Conservation (phyloP, 495 filamentous ascomycete species). For the Aspergillus campestris region DNA sequence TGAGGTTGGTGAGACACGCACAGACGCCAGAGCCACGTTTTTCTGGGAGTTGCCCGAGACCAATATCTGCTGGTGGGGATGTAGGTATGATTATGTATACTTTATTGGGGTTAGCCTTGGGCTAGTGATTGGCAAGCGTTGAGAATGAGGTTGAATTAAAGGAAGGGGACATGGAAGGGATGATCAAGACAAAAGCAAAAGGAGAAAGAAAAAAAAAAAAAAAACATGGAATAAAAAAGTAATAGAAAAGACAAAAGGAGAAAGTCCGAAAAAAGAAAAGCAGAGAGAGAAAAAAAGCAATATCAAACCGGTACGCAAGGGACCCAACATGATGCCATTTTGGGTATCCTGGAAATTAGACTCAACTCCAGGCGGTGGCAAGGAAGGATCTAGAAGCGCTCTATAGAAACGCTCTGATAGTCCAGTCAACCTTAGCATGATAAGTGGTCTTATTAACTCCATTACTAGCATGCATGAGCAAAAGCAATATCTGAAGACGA, state of each 20-base stretch:
- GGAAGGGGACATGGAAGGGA: neutral
- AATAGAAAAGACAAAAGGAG: neutral
- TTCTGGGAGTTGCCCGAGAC: neutral
- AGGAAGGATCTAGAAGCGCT: slow-evolving; percentile 1
- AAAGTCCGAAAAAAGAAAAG: no score
- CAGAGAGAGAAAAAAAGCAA: no score
- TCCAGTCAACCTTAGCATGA: no score
- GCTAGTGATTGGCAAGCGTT: neutral
- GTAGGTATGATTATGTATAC: neutral
- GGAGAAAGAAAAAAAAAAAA: neutral
- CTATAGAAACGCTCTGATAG: no score
- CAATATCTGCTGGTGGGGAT: neutral
- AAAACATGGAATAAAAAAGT: neutral
- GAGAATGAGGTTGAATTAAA: neutral
- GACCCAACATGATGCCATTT: no score
- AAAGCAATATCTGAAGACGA: no score
- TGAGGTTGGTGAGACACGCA: slow-evolving; percentile 3
- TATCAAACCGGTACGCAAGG: no score
- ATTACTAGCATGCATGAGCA: no score
- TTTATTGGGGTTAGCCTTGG: neutral
- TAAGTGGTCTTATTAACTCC: no score
- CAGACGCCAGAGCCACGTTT: slow-evolving; percentile 8
- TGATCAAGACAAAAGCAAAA: neutral
- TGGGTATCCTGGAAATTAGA: neutral
- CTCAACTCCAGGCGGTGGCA: neutral